Evolutionary conservation across 257 asterid genomes (phyloP), one percentile per base, ranked within the genome.

Genomic region (Petunia secreta): DNA sequence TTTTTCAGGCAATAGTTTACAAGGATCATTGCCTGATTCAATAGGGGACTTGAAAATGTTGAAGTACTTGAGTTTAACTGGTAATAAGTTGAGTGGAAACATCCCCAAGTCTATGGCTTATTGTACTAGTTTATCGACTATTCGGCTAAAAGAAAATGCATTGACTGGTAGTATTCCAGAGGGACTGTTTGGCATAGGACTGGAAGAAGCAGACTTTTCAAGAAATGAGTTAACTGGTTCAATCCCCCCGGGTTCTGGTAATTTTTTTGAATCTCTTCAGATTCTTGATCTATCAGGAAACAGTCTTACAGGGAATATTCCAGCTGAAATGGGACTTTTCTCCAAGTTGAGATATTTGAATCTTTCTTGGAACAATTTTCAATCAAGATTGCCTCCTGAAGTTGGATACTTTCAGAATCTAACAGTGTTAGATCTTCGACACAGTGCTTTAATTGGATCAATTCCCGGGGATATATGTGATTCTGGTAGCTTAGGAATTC

Each of bases 391-490:
- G 76, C 95, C 96, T 10, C 94, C 92, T 1, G 97, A 94, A 81
- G 59, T 96, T 2, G 99, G 97, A 53, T 91, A 89, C 83, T 88
- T 88, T 44, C 92, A 84, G 93, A 89, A 88, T 82, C 91, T 96
- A 15, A 82, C 87, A 2, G 94, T 91, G 57, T 82, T 96, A 50
- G 99, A 96, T 90, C 91, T 94, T 78, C 87, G 98, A 4, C 82
- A 62, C 73, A 87, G 89, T 64, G 90, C 87, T 2, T 65, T 96
- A 80, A 75, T 81, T 43, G 98, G 99, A 55, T 60, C 90, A 0
- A 90, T 96, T 76, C 99, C 99, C 0, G 89, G 86, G 16, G 97
- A 91, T 80, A 86, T 96, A 10, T 96, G 98, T 80, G 94, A 89
- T 57, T 94, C 99, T 7, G 94, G 95, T 64, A 92, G 91, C 91